phyloP scores from a whole-genome alignment of 2,329 filamentous ascomycete species.

The Fusarium lateritium region DNA sequence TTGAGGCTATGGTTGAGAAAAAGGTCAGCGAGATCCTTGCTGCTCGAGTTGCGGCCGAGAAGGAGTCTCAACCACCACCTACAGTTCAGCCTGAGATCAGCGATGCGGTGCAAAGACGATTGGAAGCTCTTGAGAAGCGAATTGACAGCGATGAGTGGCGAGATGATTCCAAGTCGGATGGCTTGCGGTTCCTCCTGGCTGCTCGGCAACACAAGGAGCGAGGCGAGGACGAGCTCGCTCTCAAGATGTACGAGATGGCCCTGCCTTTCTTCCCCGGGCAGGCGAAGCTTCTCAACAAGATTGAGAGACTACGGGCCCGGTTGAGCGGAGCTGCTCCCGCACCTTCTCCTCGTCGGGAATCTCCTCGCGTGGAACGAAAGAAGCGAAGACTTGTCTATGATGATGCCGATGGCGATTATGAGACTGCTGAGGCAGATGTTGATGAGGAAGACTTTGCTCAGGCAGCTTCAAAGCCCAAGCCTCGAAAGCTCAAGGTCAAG shows the following conservation, averaged over 20 bases:
- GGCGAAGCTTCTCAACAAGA: constrained; percentile 80
- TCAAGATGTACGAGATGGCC: constrained; percentile 90
- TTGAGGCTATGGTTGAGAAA: constrained; percentile 92
- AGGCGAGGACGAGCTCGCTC: constrained; percentile 82
- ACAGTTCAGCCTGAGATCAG: constrained; percentile 69
- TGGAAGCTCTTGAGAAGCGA: constrained; percentile 89
- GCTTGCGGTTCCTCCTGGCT: constrained; percentile 88
- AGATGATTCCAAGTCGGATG: constrained; percentile 84
- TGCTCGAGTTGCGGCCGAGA: constrained; percentile 71
- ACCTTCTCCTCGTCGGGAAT: constrained; percentile 37
- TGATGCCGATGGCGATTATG: constrained; percentile 58
- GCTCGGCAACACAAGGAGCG: constrained; percentile 90
- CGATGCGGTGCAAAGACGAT: constrained; percentile 82
- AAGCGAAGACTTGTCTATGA: constrained; percentile 49
- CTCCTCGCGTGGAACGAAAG: constrained; percentile 50
- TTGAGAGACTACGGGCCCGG: constrained; percentile 71
- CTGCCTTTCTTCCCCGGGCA: constrained; percentile 89
- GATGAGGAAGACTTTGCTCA: constrained; percentile 55
- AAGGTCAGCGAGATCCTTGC: constrained; percentile 93
- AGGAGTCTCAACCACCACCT: constrained; percentile 53
- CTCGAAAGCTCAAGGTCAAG: constrained; percentile 53
- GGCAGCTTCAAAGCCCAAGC: constrained; percentile 47
- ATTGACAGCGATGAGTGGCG: constrained; percentile 74
- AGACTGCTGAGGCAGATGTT: constrained; percentile 60
- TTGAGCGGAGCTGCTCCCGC: constrained; percentile 55